phyloP scores from a whole-genome alignment of 768 basidiomycete species.

The Chiua virens region DNA sequence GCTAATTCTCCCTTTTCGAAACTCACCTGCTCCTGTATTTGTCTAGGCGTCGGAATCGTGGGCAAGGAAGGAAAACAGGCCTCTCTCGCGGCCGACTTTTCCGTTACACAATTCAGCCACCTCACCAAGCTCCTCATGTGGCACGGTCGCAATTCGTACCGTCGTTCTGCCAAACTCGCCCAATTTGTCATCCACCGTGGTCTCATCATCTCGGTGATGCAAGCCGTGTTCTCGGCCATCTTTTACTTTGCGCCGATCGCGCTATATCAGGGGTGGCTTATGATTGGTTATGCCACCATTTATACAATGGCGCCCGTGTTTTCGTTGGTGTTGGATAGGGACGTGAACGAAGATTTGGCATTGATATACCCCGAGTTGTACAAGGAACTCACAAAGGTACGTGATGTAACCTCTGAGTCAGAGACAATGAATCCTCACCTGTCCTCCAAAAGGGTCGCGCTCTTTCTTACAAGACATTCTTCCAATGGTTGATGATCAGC shows the following conservation, averaged over 20 bases:
- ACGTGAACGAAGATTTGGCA: constrained; percentile 94
- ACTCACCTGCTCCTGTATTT: not conserved
- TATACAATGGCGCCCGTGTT: constrained; percentile 99
- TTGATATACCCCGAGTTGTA: constrained; percentile 96
- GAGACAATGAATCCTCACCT: too few relatives aligned
- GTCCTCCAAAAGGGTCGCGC: constrained; percentile 72
- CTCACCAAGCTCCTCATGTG: constrained; percentile 96
- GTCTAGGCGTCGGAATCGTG: constrained; percentile 89
- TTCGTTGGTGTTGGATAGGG: constrained; percentile 92
- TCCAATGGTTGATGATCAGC: constrained; percentile 96
- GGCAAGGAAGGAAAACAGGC: constrained; percentile 99
- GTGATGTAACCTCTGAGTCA: constrained; percentile 10
- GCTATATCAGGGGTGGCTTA: constrained; percentile 95
- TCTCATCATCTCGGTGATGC: constrained; percentile 96
- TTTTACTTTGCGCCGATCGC: constrained; percentile 96
- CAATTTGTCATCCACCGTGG: constrained; percentile 99
- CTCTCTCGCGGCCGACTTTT: constrained; percentile 98
- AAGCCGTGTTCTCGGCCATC: constrained; percentile 92
- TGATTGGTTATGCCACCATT: constrained; percentile 94
- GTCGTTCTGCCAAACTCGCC: constrained; percentile 94
- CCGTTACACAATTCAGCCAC: constrained; percentile 93
- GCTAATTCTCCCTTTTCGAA: not conserved
- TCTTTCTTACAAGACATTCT: constrained; percentile 96
- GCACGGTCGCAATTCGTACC: constrained; percentile 99
- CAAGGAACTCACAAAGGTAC: constrained; percentile 94